These are phyloP conservation scores for Alternaria gaisen DNA, from an alignment of 2,329 filamentous ascomycete genomes.

Conservation along the genomic window DNA sequence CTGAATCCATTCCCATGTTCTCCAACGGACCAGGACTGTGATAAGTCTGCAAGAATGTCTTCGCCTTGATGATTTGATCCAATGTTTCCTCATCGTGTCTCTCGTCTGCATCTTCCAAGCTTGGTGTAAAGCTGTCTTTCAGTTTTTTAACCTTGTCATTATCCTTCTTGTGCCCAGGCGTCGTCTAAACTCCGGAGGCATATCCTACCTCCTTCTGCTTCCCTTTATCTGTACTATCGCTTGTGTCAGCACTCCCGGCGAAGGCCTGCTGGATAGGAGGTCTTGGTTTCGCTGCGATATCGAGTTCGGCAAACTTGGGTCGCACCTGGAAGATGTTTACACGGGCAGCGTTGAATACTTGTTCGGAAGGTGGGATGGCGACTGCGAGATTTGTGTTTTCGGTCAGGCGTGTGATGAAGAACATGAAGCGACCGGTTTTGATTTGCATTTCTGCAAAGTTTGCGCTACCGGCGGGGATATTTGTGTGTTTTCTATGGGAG, in stretches of 20 bases:
- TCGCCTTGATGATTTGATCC: conserved; percentile 1
- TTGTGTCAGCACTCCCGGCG: conserved; percentile 43
- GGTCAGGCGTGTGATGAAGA: conserved; percentile 94
- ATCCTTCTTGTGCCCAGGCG: not conserved
- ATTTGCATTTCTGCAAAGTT: conserved; percentile 84
- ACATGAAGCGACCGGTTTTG: conserved; percentile 82
- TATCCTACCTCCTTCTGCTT: conserved; percentile 32
- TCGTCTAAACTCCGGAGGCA: conserved; percentile 13
- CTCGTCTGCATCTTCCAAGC: not conserved
- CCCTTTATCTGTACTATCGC: conserved; percentile 27
- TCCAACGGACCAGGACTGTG: not conserved
- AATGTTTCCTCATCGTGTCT: not conserved
- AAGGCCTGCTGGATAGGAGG: conserved; percentile 50
- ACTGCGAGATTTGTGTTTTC: conserved; percentile 98
- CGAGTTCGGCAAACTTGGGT: conserved; percentile 76
- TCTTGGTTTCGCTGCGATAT: conserved; percentile 54
- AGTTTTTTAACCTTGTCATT: not conserved
- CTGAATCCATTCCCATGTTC: not conserved
- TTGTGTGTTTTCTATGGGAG: conserved; percentile 72
- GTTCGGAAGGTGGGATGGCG: conserved; percentile 88
- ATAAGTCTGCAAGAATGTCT: not conserved
- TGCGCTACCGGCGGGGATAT: conserved; percentile 80
- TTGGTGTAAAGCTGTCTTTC: not conserved
- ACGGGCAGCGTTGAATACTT: conserved; percentile 87
- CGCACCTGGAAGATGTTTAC: conserved; percentile 89